Base-by-base conservation (phyloP, 495 filamentous ascomycete genomes). In the Neurospora discreta region DNA sequence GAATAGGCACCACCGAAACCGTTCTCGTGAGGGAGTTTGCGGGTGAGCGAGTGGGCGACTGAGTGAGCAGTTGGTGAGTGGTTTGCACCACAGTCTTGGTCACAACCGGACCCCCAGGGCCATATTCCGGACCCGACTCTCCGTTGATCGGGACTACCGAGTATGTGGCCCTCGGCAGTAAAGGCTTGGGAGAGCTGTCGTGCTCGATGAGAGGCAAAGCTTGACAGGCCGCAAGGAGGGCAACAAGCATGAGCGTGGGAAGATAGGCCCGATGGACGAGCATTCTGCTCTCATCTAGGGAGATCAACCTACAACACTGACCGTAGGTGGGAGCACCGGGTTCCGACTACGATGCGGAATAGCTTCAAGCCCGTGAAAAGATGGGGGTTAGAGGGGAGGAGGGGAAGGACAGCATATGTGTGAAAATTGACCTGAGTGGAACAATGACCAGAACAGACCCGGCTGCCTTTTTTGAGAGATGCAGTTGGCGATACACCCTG, bases 131-230 rank as follows among this genome's bases (percentile, higher is more conserved):
- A n/a, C 75, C 72, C 23, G 75, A 69, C 9, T 75, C 77, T 36
- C 77, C 77, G 58, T 77, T 69, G 65, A 79, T 79, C 5, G 76
- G 76, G 15, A 79, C 78, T 0, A 78, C 76, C 39, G 77, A 75
- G 46, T 78, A 78, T 20, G 76, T 79, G 30, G 77, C 75, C 43
- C 77, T 77, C 33, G 75, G 75, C 42, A 70, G 75, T 23, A 77
- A 65, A 13, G 26, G 69, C 10, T 52, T 39, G 3, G 67, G 42
- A 30, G 26, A 65, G 11, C 8, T 23, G 23, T 40, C 43, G 42
- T 15, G 74, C 16, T 77, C 77, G 39, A 71, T 68, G 23, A 75
- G 33, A 1, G 75, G 78, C 26, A 77, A 41, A 11, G 71, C 68
- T 7, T 69, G 30, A 44, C 69, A 75, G 67, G 71, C 15, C 16